Evolutionary conservation across 345 rosid genomes (phyloP).

Genomic region (Eucalyptus curtisii): DNA sequence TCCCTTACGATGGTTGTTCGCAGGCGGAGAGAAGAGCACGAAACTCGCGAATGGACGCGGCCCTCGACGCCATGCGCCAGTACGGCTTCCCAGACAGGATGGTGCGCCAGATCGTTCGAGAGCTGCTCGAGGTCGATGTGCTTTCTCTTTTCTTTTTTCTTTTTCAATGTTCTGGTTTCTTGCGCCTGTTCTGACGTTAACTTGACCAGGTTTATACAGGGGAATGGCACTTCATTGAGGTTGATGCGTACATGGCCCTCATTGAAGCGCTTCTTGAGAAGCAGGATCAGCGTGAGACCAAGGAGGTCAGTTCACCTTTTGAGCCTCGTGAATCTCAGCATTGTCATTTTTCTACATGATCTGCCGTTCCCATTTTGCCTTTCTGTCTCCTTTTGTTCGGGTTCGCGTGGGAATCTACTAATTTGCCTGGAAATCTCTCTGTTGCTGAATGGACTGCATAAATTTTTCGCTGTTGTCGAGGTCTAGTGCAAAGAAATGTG

Average conservation of each 20-base stretch:
- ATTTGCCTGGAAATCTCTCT: neutral
- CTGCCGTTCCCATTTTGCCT: too few relatives aligned
- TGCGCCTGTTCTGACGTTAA: neutral
- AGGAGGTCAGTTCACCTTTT: neutral
- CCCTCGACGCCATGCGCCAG: conserved; percentile 25
- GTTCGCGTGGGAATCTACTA: neutral
- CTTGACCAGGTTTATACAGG: conserved; percentile 13
- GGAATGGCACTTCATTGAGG: conserved; percentile 41
- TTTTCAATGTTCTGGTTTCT: neutral
- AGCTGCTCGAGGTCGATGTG: conserved; percentile 17
- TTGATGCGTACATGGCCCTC: conserved; percentile 12
- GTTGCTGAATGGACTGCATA: neutral
- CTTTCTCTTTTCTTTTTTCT: neutral
- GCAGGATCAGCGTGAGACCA: neutral
- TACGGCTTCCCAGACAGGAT: conserved; percentile 10
- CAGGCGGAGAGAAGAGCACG: neutral
- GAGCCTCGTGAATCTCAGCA: neutral
- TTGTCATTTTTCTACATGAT: neutral
- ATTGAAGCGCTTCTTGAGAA: conserved; percentile 22
- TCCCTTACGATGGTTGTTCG: neutral
- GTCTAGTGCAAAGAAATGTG: neutral
- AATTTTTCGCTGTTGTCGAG: neutral
- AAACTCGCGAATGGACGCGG: conserved; percentile 27
- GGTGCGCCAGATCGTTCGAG: conserved; percentile 3
- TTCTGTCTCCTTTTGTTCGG: neutral